These are phyloP conservation scores for Erodium maritimum DNA, from an alignment of 345 rosid genomes.

Conservation along the genomic window DNA sequence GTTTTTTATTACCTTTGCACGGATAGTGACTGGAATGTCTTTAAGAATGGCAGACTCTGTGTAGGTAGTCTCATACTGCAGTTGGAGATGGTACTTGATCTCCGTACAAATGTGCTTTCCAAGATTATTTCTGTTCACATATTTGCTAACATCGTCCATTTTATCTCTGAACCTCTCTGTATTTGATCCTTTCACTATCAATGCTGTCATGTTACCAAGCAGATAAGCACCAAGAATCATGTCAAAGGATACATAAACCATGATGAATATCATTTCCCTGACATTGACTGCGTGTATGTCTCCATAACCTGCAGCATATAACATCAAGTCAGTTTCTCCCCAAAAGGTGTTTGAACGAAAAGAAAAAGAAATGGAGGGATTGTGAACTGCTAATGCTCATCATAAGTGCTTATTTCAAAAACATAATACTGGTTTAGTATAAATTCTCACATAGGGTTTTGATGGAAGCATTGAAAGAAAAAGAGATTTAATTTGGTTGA, in stretches of 20 bases:
- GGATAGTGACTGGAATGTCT: conserved; percentile 78
- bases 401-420: too few relatives aligned
- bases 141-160: conserved; percentile 77
- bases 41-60: conserved; percentile 73
- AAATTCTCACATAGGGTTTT: too few relatives aligned
- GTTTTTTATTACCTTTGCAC: conserved; percentile 56
- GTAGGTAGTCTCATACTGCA: conserved; percentile 76
- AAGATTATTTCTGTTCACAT: conserved; percentile 77
- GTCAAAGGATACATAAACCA: conserved; percentile 86
- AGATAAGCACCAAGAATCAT: conserved; percentile 96
- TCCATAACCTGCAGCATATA: conserved; percentile 64
- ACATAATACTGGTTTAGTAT: too few relatives aligned
- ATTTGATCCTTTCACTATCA: conserved; percentile 95
- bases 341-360: too few relatives aligned
- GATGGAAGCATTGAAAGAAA: too few relatives aligned
- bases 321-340: background rate
- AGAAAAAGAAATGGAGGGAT: too few relatives aligned
- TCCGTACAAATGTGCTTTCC: conserved; percentile 55
- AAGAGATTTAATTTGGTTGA: too few relatives aligned
- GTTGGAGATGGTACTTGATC: conserved; percentile 62
- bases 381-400: background rate
- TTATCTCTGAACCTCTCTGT: conserved; percentile 90
- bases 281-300: conserved; percentile 91
- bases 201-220: conserved; percentile 95
- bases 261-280: conserved; percentile 93